phyloP scores from a whole-genome alignment of 2,329 filamentous ascomycete species.

The Dryadomyces quercivorus region DNA sequence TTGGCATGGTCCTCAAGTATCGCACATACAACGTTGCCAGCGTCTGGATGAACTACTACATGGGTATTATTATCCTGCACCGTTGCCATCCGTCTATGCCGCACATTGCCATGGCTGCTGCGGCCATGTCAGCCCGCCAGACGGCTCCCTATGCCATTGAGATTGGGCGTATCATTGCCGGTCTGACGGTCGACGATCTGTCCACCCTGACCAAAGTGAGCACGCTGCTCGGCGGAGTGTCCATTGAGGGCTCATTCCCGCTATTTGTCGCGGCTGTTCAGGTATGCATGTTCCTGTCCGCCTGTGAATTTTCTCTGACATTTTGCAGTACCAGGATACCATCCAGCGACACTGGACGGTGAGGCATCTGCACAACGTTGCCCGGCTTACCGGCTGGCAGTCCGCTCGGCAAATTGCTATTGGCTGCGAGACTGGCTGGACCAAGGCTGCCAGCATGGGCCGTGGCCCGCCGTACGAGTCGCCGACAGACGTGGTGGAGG shows the following conservation, averaged over 20 bases:
- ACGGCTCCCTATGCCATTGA: constrained; percentile 61
- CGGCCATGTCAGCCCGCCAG: constrained; percentile 60
- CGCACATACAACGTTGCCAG: constrained; percentile 78
- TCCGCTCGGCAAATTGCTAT: constrained; percentile 69
- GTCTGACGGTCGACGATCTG: constrained; percentile 47
- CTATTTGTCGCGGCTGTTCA: constrained; percentile 79
- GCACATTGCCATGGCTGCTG: constrained; percentile 77
- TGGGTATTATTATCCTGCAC: constrained; percentile 71
- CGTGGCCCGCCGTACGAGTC: constrained; percentile 63
- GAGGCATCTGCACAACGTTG: constrained; percentile 59
- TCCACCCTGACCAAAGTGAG: constrained; percentile 47
- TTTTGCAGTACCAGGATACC: constrained; percentile 52
- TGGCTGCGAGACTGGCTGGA: constrained; percentile 79
- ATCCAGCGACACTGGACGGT: constrained; percentile 70
- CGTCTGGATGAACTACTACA: constrained; percentile 79
- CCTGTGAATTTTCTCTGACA: neutral
- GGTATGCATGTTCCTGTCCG: constrained; percentile 26
- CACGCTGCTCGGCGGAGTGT: constrained; percentile 64
- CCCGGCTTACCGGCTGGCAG: constrained; percentile 76
- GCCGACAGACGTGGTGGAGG: constrained; percentile 24
- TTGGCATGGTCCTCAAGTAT: constrained; percentile 71
- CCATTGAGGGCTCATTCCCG: constrained; percentile 72
- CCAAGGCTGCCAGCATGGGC: constrained; percentile 58
- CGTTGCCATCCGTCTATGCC: constrained; percentile 83
- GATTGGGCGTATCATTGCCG: constrained; percentile 71